These are phyloP conservation scores for Escovopsis weberi DNA, from an alignment of 2,329 filamentous ascomycete species.

Conservation along the genomic window DNA sequence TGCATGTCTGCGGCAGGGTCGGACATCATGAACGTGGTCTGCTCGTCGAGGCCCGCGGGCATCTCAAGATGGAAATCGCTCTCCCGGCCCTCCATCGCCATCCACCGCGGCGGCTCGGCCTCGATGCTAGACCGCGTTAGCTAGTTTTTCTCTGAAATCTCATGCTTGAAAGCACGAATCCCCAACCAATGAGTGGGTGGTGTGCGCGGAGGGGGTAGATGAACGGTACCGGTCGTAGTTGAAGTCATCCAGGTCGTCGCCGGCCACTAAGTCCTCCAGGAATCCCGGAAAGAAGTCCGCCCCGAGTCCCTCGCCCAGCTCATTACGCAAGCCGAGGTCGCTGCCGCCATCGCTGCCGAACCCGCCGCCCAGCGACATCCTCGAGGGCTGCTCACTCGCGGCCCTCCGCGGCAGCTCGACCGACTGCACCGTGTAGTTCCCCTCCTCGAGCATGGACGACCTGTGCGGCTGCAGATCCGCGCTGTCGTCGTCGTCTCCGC, in stretches of 20 bases:
- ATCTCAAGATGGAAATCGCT: slow-evolving; percentile 39
- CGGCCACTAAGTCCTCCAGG: slow-evolving; percentile 27
- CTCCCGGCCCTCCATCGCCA: slow-evolving; percentile 27
- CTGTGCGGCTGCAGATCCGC: slow-evolving; percentile 37
- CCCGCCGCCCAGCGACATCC: slow-evolving; percentile 38
- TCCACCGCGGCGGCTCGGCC: slow-evolving; percentile 24
- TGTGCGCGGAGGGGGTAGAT: no score
- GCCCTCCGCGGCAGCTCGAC: slow-evolving; percentile 45
- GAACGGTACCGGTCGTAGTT: slow-evolving; percentile 27
- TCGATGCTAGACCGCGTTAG: slow-evolving; percentile 18
- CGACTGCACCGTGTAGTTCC: slow-evolving; percentile 43
- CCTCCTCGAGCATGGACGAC: slow-evolving; percentile 40
- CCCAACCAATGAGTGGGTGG: no score
- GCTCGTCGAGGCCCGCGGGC: slow-evolving; percentile 30
- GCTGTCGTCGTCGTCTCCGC: slow-evolving; percentile 37
- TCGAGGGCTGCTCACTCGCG: slow-evolving; percentile 27
- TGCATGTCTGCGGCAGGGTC: slow-evolving; percentile 17
- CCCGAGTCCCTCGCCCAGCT: slow-evolving; percentile 26
- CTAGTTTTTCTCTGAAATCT: no score
- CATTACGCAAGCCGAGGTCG: slow-evolving; percentile 29
- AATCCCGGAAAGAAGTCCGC: slow-evolving; percentile 39
- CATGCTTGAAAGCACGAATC: background rate
- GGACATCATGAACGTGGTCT: slow-evolving; percentile 37
- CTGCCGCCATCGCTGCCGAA: slow-evolving; percentile 39
- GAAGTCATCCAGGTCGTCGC: slow-evolving; percentile 24